Conservation (phyloP, 352 stramenopile species). For the Plasmopara muralis region DNA sequence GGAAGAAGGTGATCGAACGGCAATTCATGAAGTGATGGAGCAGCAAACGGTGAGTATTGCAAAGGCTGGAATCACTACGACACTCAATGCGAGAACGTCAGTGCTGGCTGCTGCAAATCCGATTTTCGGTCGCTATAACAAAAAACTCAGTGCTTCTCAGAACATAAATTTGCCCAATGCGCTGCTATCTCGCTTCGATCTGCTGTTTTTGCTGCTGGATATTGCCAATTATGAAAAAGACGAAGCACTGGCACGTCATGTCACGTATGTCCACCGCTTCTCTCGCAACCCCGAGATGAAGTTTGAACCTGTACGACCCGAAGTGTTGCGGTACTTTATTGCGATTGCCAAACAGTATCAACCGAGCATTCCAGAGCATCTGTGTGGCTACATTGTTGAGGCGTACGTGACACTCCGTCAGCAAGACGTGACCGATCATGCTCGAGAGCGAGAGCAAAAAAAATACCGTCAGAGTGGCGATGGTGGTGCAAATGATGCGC, state of each 20-base stretch:
- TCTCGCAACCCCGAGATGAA: conserved; percentile 85
- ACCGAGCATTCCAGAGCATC: conserved; percentile 84
- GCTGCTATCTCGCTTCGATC: conserved; percentile 98
- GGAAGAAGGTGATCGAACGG: conserved; percentile 96
- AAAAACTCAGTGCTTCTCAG: conserved; percentile 82
- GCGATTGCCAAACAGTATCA: conserved; percentile 85
- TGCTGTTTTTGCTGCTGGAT: conserved; percentile 98
- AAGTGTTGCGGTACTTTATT: conserved; percentile 89
- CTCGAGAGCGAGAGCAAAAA: conserved; percentile 53
- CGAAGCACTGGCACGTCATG: conserved; percentile 86
- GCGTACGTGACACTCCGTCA: conserved; percentile 96
- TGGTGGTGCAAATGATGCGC: conserved; percentile 73
- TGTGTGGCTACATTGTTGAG: conserved; percentile 97
- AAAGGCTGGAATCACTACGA: conserved; percentile 99
- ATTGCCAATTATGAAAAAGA: conserved; percentile 91
- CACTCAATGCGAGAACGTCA: conserved; percentile 93
- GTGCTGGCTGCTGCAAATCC: conserved; percentile 99
- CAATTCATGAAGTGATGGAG: conserved; percentile 99
- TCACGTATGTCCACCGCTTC: conserved; percentile 91
- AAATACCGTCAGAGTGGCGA: conserved; percentile 33
- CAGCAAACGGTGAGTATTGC: conserved; percentile 99
- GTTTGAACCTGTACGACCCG: conserved; percentile 87
- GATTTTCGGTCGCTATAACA: conserved; percentile 92
- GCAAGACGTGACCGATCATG: conserved; percentile 84
- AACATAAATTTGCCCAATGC: conserved; percentile 99